Base-by-base conservation (phyloP, 2,329 filamentous ascomycete species). In the Cordyceps cateniannulata region DNA sequence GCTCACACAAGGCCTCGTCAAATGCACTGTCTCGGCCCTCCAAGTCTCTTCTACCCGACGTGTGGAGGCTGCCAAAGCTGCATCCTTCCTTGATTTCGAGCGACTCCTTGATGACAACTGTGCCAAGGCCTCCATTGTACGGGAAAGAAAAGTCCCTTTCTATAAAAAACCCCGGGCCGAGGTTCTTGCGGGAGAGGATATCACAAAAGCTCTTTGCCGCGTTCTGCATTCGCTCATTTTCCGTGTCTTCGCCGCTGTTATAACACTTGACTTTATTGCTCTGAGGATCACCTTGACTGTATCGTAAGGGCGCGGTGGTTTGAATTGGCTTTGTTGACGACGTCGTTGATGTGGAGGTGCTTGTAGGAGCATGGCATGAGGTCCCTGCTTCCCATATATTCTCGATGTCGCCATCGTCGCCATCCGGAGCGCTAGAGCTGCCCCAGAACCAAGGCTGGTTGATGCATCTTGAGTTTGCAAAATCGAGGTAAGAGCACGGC, bases 181-280 rank as follows among this genome's bases (percentile, higher is more conserved):
- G 25, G 5, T 22, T 2, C 29, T 62, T 35, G 1, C 52, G n/a
- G 8, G 14, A 35, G 27, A 65, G 24, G 8, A 8, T 12, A 16
- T 54, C 57, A 27, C 61, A 63, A 59, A 61, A 69, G 48, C 61
- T 64, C 18, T 53, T 47, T 22, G 52, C 59, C 16, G 61, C 63
- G 40, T 62, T 60, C 40, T 54, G 35, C 56, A 64, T 59, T 3
- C 14, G 8, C 8, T 16, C 44, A 38, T 61, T 42, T 40, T 62
- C 60, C 18, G 53, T 59, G 22, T 49, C n/a, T 8, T 67, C 53
- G n/a, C 66, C 64, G 1, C 3, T 29, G 32, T 66, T 60, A 60
- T 66, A 66, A 60, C 66, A 68, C 4, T 52, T 25, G 25, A 38
- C 42, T 44, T 29, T 44, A 60, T 68, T 67, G 12, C 20, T 14